Evolutionary conservation across 805 yeast species (phyloP).

Genomic region (Kodamaea neixiangensis): DNA sequence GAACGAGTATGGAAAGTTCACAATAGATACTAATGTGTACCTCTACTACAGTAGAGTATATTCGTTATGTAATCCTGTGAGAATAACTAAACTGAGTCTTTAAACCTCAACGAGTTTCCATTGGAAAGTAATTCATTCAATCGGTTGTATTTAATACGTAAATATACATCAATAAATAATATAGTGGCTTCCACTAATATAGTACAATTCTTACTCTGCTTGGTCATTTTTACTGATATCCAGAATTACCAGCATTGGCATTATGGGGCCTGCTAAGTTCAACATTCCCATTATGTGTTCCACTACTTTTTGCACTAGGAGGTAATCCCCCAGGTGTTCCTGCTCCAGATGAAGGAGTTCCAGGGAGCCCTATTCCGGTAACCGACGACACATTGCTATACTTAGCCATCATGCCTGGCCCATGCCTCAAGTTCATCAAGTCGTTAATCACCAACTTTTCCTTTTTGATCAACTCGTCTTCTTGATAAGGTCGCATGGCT

Average conservation of each 20-base stretch:
- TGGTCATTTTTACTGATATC: background rate
- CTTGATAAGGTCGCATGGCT: constrained; percentile 2
- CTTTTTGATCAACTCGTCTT: constrained; percentile 27
- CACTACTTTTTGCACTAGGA: background rate
- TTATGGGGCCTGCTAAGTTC: background rate
- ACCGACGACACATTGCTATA: background rate
- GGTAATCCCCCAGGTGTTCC: background rate
- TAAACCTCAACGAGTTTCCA: too few species aligned
- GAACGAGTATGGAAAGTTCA: too few species aligned
- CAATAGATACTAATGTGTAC: too few species aligned
- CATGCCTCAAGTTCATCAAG: constrained; percentile 17
- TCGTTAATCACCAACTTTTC: constrained; percentile 31
- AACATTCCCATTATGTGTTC: background rate
- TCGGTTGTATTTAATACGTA: background rate
- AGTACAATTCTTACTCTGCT: background rate
- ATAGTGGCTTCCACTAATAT: constrained; percentile 1
- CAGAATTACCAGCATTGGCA: background rate
- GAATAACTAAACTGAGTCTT: too few species aligned
- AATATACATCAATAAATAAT: constrained; percentile 1
- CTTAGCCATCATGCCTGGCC: constrained; percentile 2
- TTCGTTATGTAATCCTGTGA: too few species aligned
- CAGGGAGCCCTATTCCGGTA: background rate
- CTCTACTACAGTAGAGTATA: too few species aligned
- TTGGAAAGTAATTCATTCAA: too few species aligned
- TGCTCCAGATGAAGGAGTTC: background rate